Percentiles rank a stretch among this genome's conserved stretches.
Conservation (phyloP, 306 rosid genomes). For the Betula pendula region DNA sequence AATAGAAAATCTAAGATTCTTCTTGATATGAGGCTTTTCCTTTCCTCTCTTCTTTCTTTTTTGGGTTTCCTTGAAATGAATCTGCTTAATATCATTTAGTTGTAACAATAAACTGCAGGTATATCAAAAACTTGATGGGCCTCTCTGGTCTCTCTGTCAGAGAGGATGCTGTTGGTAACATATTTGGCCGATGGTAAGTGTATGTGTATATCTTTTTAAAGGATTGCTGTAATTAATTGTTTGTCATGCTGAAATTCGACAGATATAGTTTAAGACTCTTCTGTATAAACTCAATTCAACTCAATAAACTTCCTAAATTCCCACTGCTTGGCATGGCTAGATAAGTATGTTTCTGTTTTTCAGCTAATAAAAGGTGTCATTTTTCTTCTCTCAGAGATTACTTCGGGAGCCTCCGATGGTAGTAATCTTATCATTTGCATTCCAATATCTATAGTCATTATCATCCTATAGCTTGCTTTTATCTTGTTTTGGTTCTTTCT, state of each 20-base stretch:
- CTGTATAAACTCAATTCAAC: neutral
- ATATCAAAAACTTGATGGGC: slow-evolving; percentile 74
- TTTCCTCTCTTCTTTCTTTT: neutral
- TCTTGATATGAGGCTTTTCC: neutral
- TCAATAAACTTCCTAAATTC: neutral
- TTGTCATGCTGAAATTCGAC: neutral
- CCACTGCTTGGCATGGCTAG: neutral
- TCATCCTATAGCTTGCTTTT: neutral
- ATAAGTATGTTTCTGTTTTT: neutral
- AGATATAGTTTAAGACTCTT: too few species aligned
- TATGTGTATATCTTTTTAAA: slow-evolving; percentile 5
- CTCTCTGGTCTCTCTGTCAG: slow-evolving; percentile 82
- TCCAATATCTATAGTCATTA: neutral
- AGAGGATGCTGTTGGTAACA: slow-evolving; percentile 96
- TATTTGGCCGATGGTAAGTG: slow-evolving; percentile 89
- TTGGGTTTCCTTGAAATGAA: neutral
- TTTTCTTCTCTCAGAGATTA: neutral
- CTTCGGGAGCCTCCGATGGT: neutral
- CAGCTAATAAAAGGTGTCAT: neutral
- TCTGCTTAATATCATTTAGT: slow-evolving; percentile 21
- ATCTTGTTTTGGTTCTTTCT: neutral
- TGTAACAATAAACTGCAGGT: slow-evolving; percentile 50
- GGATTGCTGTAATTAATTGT: neutral
- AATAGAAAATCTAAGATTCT: neutral
- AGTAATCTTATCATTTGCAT: neutral